phyloP scores from a whole-genome alignment of 805 yeast species.

The Zygosaccharomyces rouxii region DNA sequence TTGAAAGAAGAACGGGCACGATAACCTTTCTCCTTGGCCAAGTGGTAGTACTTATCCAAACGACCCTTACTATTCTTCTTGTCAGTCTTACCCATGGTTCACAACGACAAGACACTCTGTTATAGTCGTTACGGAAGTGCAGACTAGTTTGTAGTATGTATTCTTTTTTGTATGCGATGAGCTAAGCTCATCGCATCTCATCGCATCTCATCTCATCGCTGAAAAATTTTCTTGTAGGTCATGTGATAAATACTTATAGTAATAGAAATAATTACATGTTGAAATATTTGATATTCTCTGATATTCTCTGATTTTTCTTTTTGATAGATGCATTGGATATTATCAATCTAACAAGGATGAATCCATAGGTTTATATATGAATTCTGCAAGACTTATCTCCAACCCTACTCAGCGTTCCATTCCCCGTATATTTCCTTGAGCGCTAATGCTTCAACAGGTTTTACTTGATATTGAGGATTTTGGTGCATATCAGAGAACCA shows the following conservation, averaged over 20 bases:
- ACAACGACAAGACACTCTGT: neutral
- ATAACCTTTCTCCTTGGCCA: slow-evolving; percentile 97
- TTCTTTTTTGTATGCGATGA: slow-evolving; percentile 7
- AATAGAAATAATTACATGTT: neutral
- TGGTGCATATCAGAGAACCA: too few relatives aligned
- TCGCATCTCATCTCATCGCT: slow-evolving; percentile 10
- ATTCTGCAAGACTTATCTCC: too few relatives aligned
- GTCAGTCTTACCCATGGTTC: slow-evolving; percentile 79
- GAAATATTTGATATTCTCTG: neutral
- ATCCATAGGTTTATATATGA: too few relatives aligned
- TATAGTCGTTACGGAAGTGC: neutral
- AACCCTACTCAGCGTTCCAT: too few relatives aligned
- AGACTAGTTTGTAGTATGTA: neutral
- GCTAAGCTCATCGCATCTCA: slow-evolving; percentile 10
- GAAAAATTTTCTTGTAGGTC: slow-evolving; percentile 5
- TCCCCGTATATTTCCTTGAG: too few relatives aligned
- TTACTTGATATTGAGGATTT: too few relatives aligned
- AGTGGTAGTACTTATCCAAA: slow-evolving; percentile 91
- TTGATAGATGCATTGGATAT: too few relatives aligned
- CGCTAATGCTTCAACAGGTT: too few relatives aligned
- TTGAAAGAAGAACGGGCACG: slow-evolving; percentile 99
- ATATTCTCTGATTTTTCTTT: too few relatives aligned
- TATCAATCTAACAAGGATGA: too few relatives aligned
- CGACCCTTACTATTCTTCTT: slow-evolving; percentile 98
- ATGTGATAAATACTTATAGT: neutral